Evolutionary conservation across 192 early-diverging fungal species (phyloP), one percentile per base, ranked within the genome.

Genomic region (Backusella westeae): DNA sequence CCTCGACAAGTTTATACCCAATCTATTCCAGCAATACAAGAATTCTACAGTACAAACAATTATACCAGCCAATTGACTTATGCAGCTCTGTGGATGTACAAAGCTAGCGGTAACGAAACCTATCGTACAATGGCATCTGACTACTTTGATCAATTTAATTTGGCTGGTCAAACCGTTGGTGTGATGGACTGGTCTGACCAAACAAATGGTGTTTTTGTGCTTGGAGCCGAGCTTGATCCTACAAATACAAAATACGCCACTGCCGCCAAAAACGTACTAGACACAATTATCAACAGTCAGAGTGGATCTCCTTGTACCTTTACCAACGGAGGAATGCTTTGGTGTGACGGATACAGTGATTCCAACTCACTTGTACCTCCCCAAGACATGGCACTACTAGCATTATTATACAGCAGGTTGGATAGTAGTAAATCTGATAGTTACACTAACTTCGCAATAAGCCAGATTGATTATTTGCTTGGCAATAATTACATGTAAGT

Each of bases 71-170:
- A 90, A 63, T 74, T 90, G 0, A 86, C 87, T 1, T 90, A 77
- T 81, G 89, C 81, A 46, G 87, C 89, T 23, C 78, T 86, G 8
- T 90, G 89, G 89, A 79, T 90, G 73, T 87, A 83, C 78, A 78
- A 74, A 23, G 82, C 88, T 2, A 88, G 87, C 4, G 80, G 81
- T 14, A 77, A 86, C 44, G 4, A 73, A 17, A 75, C 52, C 3
- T 90, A 90, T 68, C 72, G 83, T 66, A 46, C 78, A 34, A 86
- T 83, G 44, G 89, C 89, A 5, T 53, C 73, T 69, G 79, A 73
- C 10, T 88, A 87, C 29, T 82, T 87, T 35, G 73, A 89, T 32
- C 73, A 71, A 8, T 82, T 86, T 53, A 81, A 83, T 26, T 41
- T 83, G 21, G 56, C 41, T 23, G 34, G 34, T 4, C 69, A 69